Evolutionary conservation across 208 protist genomes (phyloP), one percentile per base, ranked within the genome.

Genomic region (Acanthamoeba healyi): DNA sequence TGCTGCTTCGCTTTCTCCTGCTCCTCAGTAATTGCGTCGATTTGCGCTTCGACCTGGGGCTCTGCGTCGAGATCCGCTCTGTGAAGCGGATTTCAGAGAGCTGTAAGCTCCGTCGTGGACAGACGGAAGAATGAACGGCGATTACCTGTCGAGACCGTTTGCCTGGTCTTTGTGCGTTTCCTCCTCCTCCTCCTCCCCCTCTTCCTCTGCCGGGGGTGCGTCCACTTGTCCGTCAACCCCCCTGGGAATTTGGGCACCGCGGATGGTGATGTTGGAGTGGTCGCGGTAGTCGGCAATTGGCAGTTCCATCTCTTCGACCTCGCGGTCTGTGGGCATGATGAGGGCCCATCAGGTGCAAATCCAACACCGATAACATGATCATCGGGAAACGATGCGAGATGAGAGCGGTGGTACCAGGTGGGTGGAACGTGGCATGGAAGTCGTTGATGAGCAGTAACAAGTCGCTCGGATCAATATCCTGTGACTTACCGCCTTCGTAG

Each of bases 241-340:
- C 15, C 4, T 7, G 9, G 49, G 49, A 1, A 22, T 56, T n/a
- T 72, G 63, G 1, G 63, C 63, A 10, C 63, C 63, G 26, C 63
- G 63, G 63, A 72, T 72, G 63, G 63, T 72, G 63, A 72, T 72
- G 34, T 72, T 72, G 34, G 63, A 40, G 74, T 84, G 74, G 74
- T 84, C 74, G 24, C 40, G 36, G 42, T 84, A 84, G 32, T 84
- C 74, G 19, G 74, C 74, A 12, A 84, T 36, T 5, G 74, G 74
- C 22, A 84, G 74, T 26, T 56, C 74, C 74, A 56, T 84, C 40
- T 84, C 74, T 22, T 84, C 32, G 24, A 84, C 42, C 40, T 84
- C 42, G 12, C 74, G 74, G 32, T 84, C 74, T 84, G 74, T 9
- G 61, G 4, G 3, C 10, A 15, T 36, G 61, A 34, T 36, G 9